Conservation (phyloP, 257 asterid genomes). For the Solanum arcanum region DNA sequence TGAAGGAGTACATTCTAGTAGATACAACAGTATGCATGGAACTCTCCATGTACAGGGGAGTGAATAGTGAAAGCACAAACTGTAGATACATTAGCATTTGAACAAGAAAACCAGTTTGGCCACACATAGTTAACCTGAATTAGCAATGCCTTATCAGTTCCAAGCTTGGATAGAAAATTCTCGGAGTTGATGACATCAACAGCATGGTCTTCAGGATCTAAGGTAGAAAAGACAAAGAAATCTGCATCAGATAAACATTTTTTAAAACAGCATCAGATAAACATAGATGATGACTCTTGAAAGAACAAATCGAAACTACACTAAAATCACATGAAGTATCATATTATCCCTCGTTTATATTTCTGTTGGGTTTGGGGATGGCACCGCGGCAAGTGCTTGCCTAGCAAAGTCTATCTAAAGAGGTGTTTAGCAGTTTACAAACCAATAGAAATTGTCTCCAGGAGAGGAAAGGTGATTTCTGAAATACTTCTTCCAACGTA, state of each 20-base stretch:
- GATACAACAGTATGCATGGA: not conserved
- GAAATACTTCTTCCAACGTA: conserved; percentile 36
- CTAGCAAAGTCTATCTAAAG: not conserved
- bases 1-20: not conserved
- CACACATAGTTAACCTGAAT: conserved; percentile 47
- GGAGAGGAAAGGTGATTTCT: conserved; percentile 51
- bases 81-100: not conserved
- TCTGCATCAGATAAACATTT: not conserved
- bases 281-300: not conserved
- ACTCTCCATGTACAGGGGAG: not conserved
- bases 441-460: conserved; percentile 56
- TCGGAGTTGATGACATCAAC: conserved; percentile 37
- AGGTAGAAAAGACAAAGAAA: conserved; percentile 16
- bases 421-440: not conserved
- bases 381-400: too few relatives aligned
- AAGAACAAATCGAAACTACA: not conserved
- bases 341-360: not conserved
- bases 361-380: not conserved
- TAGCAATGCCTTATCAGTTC: conserved; percentile 61
- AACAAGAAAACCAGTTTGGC: not conserved
- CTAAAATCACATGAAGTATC: not conserved
- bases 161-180: conserved; percentile 45
- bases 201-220: conserved; percentile 42
- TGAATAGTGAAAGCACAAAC: not conserved
- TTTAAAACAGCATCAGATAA: not conserved